Evolutionary conservation across 352 stramenopile genomes (phyloP).

Genomic region (Phytophthora pseudosyringae): DNA sequence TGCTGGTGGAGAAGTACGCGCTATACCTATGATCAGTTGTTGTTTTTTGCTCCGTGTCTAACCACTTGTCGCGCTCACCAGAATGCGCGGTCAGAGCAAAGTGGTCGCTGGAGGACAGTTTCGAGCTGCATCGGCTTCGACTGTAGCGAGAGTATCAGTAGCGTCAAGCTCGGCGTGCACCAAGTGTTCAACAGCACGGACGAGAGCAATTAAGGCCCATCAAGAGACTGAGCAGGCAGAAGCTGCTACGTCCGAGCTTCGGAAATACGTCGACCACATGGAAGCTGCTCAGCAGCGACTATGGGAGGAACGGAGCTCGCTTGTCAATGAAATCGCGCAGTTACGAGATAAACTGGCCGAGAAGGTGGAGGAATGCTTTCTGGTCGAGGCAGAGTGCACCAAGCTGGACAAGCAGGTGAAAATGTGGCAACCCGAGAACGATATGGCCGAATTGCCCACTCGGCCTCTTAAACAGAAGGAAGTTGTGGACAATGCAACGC

Average conservation of each 20-base stretch:
- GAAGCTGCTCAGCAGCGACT: constrained; percentile 36
- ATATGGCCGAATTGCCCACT: not conserved
- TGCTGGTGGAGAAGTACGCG: constrained; percentile 40
- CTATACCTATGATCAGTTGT: too few species aligned
- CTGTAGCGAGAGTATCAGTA: not conserved
- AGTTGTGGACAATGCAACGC: constrained; percentile 13
- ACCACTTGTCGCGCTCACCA: constrained; percentile 12
- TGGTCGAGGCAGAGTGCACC: constrained; percentile 11
- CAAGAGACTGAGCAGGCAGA: constrained; percentile 25
- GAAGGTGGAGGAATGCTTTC: constrained; percentile 24
- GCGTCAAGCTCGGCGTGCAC: constrained; percentile 7
- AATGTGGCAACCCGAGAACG: constrained; percentile 11
- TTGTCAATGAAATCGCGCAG: constrained; percentile 30
- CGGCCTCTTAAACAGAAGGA: not conserved
- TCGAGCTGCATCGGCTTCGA: constrained; percentile 24
- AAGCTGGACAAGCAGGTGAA: constrained; percentile 29
- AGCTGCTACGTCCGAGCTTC: constrained; percentile 26
- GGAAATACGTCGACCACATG: constrained; percentile 37
- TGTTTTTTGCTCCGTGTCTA: not conserved
- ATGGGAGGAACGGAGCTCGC: constrained; percentile 36
- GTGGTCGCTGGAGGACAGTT: constrained; percentile 49
- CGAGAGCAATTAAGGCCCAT: constrained; percentile 21
- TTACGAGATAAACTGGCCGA: constrained; percentile 26
- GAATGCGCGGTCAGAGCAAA: constrained; percentile 47
- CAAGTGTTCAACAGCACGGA: constrained; percentile 29